Evolutionary conservation across 139 green algal species (phyloP).

Genomic region (Micromonas pusilla): DNA sequence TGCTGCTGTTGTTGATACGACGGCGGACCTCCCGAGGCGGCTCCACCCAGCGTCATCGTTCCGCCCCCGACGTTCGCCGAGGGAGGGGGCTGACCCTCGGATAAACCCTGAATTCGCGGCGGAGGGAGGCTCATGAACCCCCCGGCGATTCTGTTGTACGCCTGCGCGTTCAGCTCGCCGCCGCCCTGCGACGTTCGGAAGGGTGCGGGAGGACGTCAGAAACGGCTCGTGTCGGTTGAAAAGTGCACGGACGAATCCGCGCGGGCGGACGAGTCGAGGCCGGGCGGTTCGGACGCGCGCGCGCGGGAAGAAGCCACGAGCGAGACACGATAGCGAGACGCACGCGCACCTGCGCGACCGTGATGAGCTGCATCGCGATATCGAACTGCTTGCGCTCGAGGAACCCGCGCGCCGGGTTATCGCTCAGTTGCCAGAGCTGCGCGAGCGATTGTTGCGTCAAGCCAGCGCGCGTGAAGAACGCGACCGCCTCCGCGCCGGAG

Average conservation of each 20-base stretch:
- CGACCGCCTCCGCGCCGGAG: not conserved
- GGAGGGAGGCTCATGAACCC: not conserved
- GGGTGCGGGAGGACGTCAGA: not conserved
- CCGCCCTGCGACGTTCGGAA: not conserved
- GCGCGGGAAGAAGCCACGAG: no score
- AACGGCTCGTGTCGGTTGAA: not conserved
- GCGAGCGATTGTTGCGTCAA: not conserved
- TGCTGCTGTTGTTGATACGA: no score
- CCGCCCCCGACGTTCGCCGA: no score
- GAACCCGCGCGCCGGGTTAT: not conserved
- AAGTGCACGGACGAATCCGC: no score
- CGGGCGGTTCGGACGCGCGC: no score
- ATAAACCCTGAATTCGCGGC: not conserved
- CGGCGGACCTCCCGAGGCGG: no score
- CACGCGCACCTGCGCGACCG: not conserved
- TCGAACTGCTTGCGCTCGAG: not conserved
- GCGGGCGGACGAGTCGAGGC: no score
- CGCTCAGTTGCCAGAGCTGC: not conserved
- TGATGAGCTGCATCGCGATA: not conserved
- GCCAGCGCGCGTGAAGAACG: slow-evolving; percentile 1
- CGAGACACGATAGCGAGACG: not conserved
- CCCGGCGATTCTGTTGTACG: not conserved
- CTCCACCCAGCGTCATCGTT: no score
- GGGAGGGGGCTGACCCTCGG: no score
- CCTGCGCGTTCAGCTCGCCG: not conserved